These are phyloP conservation scores for Phytopythium helicoides DNA, from an alignment of 352 stramenopile species.

Conservation along the genomic window DNA sequence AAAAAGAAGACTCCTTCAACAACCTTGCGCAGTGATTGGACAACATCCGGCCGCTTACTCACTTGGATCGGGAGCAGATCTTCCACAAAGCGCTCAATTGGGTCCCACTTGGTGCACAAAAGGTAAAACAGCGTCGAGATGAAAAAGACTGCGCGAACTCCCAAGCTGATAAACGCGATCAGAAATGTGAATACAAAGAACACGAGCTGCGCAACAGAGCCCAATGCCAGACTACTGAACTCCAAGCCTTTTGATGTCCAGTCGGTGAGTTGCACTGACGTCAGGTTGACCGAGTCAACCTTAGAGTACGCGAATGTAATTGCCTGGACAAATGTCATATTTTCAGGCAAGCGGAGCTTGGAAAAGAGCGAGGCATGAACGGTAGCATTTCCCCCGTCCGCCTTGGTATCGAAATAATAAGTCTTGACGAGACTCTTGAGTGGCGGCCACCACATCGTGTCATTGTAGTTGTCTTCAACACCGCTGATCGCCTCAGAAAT, in stretches of 20 bases:
- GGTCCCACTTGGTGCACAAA: slow-evolving; percentile 84
- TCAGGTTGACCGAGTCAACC: slow-evolving; percentile 85
- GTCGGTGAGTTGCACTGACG: slow-evolving; percentile 79
- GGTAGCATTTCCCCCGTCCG: slow-evolving; percentile 50
- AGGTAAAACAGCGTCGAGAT: slow-evolving; percentile 87
- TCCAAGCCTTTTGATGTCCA: slow-evolving; percentile 85
- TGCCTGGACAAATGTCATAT: slow-evolving; percentile 80
- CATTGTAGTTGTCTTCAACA: slow-evolving; percentile 86
- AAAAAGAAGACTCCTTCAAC: slow-evolving; percentile 88
- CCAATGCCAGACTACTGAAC: slow-evolving; percentile 78
- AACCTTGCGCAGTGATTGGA: slow-evolving; percentile 68
- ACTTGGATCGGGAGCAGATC: slow-evolving; percentile 77
- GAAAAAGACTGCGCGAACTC: slow-evolving; percentile 87
- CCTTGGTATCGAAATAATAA: slow-evolving; percentile 78
- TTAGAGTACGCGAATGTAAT: slow-evolving; percentile 76
- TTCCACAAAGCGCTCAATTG: slow-evolving; percentile 80
- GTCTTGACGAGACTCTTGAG: slow-evolving; percentile 80
- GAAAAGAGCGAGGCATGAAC: slow-evolving; percentile 46
- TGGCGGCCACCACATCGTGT: slow-evolving; percentile 88
- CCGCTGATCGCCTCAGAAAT: slow-evolving; percentile 71
- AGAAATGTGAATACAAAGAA: slow-evolving; percentile 75
- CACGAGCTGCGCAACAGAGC: slow-evolving; percentile 77
- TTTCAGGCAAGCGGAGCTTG: slow-evolving; percentile 61
- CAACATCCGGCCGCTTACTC: slow-evolving; percentile 67
- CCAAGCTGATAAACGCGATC: slow-evolving; percentile 84